phyloP scores from a whole-genome alignment of 140 eudicot species.

The Cichorium intybus region DNA sequence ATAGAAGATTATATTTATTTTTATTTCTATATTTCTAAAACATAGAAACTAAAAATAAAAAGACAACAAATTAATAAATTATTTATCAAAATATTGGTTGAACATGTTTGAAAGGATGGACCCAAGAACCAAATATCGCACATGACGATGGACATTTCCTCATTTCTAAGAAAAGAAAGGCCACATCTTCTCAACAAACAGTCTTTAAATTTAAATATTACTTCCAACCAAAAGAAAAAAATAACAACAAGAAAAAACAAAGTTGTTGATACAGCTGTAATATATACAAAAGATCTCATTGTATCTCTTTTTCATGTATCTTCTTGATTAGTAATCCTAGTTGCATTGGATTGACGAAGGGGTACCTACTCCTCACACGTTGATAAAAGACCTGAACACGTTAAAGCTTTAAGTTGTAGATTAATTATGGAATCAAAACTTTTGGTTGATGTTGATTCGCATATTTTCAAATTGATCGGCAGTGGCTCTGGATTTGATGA shows the following conservation, averaged over 20 bases:
- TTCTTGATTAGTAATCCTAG: too few species aligned
- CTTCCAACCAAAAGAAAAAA: background rate
- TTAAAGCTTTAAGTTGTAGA: too few species aligned
- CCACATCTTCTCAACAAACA: conserved; percentile 12
- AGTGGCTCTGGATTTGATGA: too few species aligned
- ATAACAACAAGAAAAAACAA: too few species aligned
- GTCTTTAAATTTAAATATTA: background rate
- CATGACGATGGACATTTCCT: conserved; percentile 27
- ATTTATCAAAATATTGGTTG: background rate
- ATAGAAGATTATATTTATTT: background rate
- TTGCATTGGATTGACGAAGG: too few species aligned
- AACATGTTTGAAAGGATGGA: conserved; percentile 1
- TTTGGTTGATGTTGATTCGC: too few species aligned
- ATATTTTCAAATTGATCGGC: too few species aligned
- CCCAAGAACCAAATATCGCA: conserved; percentile 29
- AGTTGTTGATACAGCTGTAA: background rate
- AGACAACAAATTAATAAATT: background rate
- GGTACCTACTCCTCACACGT: too few species aligned
- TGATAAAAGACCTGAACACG: too few species aligned
- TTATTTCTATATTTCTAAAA: background rate
- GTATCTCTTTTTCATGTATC: too few species aligned
- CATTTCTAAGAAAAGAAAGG: conserved; percentile 23
- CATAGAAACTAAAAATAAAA: background rate
- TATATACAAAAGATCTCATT: background rate
- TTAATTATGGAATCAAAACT: too few species aligned